These are phyloP conservation scores for Fraxinus paxiana DNA, from an alignment of 305 asterid species.

Conservation along the genomic window DNA sequence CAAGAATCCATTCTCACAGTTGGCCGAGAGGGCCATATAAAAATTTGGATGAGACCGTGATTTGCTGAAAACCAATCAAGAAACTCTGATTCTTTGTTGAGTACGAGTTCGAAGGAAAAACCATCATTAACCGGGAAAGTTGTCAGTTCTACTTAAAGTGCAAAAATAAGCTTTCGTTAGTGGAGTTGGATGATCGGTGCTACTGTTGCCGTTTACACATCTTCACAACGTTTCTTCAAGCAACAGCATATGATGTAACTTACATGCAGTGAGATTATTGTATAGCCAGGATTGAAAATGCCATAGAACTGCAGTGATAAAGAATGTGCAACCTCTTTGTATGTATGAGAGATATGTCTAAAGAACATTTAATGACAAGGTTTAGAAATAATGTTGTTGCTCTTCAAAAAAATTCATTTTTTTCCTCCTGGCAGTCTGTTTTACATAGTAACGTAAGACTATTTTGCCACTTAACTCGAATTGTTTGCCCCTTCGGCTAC, in stretches of 20 bases:
- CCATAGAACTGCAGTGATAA: conserved; percentile 34
- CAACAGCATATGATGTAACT: conserved; percentile 27
- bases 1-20: conserved; percentile 79
- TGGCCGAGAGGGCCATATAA: conserved; percentile 87
- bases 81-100: conserved; percentile 52
- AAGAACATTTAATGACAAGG: background rate
- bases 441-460: background rate
- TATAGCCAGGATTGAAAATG: conserved; percentile 46
- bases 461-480: background rate
- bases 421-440: background rate
- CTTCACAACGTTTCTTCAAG: conserved; percentile 31
- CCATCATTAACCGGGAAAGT: conserved; percentile 43
- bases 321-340: conserved; percentile 46
- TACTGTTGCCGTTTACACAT: conserved; percentile 14
- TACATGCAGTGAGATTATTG: conserved; percentile 41
- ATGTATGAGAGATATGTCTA: conserved; percentile 45
- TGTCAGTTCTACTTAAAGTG: conserved; percentile 39
- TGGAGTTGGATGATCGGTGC: conserved; percentile 21
- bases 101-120: conserved; percentile 53
- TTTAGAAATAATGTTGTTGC: background rate
- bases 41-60: conserved; percentile 87
- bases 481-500: background rate
- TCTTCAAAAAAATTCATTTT: background rate
- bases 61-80: conserved; percentile 49
- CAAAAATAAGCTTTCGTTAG: conserved; percentile 16